Percentiles rank a stretch among this genome's conserved stretches.
These are phyloP conservation scores for Pythium sp. DNA, from an alignment of 352 stramenopile species.

Conservation along the genomic window DNA sequence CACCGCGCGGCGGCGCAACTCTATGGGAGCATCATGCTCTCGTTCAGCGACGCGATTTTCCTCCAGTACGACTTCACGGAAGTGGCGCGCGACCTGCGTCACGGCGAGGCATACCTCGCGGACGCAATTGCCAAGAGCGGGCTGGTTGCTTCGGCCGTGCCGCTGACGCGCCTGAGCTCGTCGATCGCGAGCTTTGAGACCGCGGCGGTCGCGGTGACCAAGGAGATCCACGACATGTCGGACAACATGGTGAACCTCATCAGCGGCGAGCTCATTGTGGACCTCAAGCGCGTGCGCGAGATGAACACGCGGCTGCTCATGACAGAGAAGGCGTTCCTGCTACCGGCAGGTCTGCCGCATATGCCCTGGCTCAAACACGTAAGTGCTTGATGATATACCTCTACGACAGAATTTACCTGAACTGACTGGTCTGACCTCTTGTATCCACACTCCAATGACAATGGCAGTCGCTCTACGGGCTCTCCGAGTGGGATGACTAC, in stretches of 20 bases:
- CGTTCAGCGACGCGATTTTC: constrained; percentile 79
- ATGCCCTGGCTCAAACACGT: constrained; percentile 85
- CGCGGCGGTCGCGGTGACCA: constrained; percentile 42
- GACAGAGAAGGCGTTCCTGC: constrained; percentile 76
- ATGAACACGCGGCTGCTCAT: constrained; percentile 84
- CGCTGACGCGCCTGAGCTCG: constrained; percentile 48
- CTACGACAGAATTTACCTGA: not conserved
- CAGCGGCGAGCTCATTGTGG: constrained; percentile 58
- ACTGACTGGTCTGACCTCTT: not conserved
- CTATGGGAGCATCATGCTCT: constrained; percentile 75
- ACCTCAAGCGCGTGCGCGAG: constrained; percentile 77
- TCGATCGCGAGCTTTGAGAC: constrained; percentile 65
- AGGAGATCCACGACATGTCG: constrained; percentile 61
- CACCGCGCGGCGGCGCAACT: constrained; percentile 73
- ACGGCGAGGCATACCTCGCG: constrained; percentile 54
- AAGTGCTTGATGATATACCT: constrained; percentile 23
- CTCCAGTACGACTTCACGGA: constrained; percentile 85
- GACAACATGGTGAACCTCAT: constrained; percentile 58
- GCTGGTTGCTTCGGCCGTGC: constrained; percentile 27
- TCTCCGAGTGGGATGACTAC: constrained; percentile 84
- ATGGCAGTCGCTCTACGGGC: constrained; percentile 66
- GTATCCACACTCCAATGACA: not conserved
- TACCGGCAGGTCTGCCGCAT: constrained; percentile 56
- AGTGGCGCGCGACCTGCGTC: constrained; percentile 63
- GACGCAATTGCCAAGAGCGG: constrained; percentile 37